Base-by-base conservation (phyloP, 129 eudicot genomes). In the Pittosporum tobira region DNA sequence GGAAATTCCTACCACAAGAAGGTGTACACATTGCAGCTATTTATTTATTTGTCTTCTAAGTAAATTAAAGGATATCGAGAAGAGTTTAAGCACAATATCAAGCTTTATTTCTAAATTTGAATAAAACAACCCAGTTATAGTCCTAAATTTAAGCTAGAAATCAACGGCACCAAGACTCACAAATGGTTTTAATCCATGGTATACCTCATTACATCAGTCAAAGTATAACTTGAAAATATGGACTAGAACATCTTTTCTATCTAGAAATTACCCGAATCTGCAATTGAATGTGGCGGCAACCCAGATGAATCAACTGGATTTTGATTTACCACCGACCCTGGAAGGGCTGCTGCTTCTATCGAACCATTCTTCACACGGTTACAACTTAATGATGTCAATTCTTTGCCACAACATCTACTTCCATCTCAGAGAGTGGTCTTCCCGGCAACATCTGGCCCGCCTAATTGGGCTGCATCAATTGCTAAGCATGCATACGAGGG, bases 401-500 rank as follows among this genome's bases (percentile, higher is more conserved):
- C 40, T 30, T 53, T 57, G 20, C 46, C 78, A 21, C 53, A 34
- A 62, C 23, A 21, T 72, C 66, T 28, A 34, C 61, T 51, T 44
- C 69, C 44, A 58, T 31, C 6, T 29, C 25, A 54, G 36, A 27
- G 40, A 14, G 43, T 29, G 29, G 42, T 13, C 20, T 14, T 10
- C 29, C 72, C 44, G 20, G 12, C 43, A 36, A 46, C 61, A 63
- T 60, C 51, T 31, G 78, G 54, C 59, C 73, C 67, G 63, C 37
- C 52, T 6, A 48, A 42, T 21, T 30, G 61, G 46, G 26, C 42
- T 16, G 28, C 53, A 57, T 21, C 62, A 60, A 12, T 64, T 40
- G 38, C 62, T 38, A 34, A 10, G 63, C 56, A 68, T 56, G 58
- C 64, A 50, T 29, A 66, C 78, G 73, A 49, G 94, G 85, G 79